Evolutionary conservation across 2,329 filamentous ascomycete genomes (phyloP), one percentile per base, ranked within the genome.

Genomic region (Penicillium freii): DNA sequence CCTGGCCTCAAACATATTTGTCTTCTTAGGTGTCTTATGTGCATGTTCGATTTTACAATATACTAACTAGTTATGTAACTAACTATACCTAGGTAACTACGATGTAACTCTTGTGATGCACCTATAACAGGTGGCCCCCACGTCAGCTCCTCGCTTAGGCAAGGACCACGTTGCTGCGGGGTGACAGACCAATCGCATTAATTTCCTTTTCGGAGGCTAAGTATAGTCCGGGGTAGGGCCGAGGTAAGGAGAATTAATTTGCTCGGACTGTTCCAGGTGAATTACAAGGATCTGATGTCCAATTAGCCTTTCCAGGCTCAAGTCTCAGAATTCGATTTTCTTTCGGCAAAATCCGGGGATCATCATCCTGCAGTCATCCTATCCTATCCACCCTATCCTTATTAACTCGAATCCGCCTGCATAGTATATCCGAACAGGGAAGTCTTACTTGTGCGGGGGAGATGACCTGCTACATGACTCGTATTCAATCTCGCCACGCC

Each of bases 131-230:
- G 15, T 48, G 33, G 27, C 9, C 3, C 31, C 29, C 25, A 8
- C 13, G 25, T n/a, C 17, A 76, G 67, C 81, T 82, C 54, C 71
- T 65, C 52, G 78, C 74, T 1, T 75, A 75, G 19, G 59, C 56
- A 42, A 73, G 62, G 10, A 73, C 76, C 40, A 81, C 52, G 52
- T 54, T 54, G 21, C 23, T 53, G 27, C 40, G 40, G 31, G 44
- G 25, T 27, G 51, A 53, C 33, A 23, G 31, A 25, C 51, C 51
- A 54, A 40, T 54, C 25, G 34, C 43, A 34, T 25, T 25, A 17
- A 39, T 23, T 23, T 23, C 23, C 23, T 23, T 23, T 4, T 33
- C 31, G 33, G 42, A 21, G 19, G 31, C 40, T 38, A 46, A 53
- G 27, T 42, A 40, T 33, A 50, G 44, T 54, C 36, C 27, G 43